phyloP scores from a whole-genome alignment of 352 stramenopile species.

The Plasmopara halstedii region DNA sequence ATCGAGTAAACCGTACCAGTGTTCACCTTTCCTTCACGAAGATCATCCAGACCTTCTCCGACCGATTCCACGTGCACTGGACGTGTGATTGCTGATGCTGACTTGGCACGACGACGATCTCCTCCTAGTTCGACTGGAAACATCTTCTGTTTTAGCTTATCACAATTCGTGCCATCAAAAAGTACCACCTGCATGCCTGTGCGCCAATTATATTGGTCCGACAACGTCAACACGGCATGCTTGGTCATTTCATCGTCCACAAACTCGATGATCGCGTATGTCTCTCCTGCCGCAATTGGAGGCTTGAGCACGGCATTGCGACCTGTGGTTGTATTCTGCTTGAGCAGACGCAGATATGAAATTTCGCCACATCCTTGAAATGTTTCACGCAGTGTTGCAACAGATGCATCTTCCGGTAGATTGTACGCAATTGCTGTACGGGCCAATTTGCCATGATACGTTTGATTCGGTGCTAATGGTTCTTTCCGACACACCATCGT shows the following conservation, averaged over 20 bases:
- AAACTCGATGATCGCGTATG: conserved; percentile 87
- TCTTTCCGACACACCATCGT: conserved; percentile 84
- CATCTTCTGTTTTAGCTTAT: conserved; percentile 88
- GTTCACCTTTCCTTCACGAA: conserved; percentile 85
- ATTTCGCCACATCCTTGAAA: conserved; percentile 81
- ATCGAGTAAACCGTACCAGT: conserved; percentile 85
- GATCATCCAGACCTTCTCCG: conserved; percentile 70
- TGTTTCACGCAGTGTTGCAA: conserved; percentile 76
- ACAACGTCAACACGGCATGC: conserved; percentile 80
- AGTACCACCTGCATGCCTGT: conserved; percentile 84
- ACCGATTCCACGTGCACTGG: conserved; percentile 77
- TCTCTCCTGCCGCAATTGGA: conserved; percentile 79
- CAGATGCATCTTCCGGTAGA: conserved; percentile 75
- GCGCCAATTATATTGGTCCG: conserved; percentile 84
- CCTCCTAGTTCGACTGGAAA: conserved; percentile 69
- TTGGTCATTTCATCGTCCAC: conserved; percentile 85
- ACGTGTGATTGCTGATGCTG: conserved; percentile 57
- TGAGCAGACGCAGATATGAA: conserved; percentile 79
- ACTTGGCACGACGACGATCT: conserved; percentile 76
- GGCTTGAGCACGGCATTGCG: conserved; percentile 84
- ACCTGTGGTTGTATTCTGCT: conserved; percentile 82
- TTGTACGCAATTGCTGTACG: conserved; percentile 86
- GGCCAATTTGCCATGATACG: conserved; percentile 80
- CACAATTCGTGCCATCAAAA: conserved; percentile 83
- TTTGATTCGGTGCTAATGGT: conserved; percentile 65